Evolutionary conservation across 192 early-diverging fungal species (phyloP).

Genomic region (Gigaspora rosea): DNA sequence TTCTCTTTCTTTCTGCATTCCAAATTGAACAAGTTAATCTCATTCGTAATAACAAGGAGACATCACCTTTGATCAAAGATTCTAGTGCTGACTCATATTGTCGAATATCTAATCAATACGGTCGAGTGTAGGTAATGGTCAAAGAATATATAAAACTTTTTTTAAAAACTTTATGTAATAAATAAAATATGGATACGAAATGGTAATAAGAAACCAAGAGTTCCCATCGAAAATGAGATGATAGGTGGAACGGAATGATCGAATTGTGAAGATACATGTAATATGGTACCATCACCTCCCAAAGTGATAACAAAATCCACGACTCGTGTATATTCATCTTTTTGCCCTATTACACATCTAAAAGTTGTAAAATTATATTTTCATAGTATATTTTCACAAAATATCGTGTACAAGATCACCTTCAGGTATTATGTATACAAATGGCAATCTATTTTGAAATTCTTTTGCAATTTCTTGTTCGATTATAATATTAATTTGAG

Average conservation of each 20-base stretch:
- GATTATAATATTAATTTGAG: conserved; percentile 67
- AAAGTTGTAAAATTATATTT: background rate
- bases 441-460: conserved; percentile 53
- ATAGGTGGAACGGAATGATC: conserved; percentile 76
- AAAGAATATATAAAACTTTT: conserved; percentile 6
- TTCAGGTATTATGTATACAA: conserved; percentile 54
- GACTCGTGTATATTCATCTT: conserved; percentile 63
- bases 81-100: conserved; percentile 61
- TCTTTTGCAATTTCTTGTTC: conserved; percentile 65
- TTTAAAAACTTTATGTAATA: background rate
- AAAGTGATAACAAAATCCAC: conserved; percentile 91
- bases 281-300: conserved; percentile 90
- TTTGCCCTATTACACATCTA: conserved; percentile 34
- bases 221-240: conserved; percentile 92
- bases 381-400: background rate
- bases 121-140: background rate
- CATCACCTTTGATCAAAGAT: conserved; percentile 63
- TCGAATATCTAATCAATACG: conserved; percentile 53
- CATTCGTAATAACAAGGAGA: conserved; percentile 77
- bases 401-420: conserved; percentile 35
- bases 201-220: conserved; percentile 87
- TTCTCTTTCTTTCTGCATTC: conserved; percentile 51
- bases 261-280: conserved; percentile 85
- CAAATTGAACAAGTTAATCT: conserved; percentile 71
- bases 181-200: conserved; percentile 54